These are phyloP conservation scores for Penicillium sp. DNA, from an alignment of 2,329 filamentous ascomycete species.

Conservation along the genomic window DNA sequence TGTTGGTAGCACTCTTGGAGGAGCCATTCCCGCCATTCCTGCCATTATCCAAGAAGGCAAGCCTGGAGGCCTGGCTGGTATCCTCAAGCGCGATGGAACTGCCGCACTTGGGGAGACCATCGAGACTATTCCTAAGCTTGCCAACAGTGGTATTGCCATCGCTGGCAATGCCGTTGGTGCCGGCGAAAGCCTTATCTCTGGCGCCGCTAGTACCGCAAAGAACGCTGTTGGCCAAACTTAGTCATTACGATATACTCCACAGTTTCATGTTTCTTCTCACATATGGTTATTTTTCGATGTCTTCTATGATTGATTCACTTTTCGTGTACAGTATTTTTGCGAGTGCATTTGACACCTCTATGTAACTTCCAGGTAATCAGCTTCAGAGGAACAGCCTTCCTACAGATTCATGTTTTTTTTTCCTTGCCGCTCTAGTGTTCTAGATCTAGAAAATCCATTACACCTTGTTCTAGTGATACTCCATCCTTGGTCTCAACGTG, in stretches of 20 bases:
- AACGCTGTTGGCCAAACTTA: slow-evolving; percentile 2
- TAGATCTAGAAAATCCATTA: not conserved
- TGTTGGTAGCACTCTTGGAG: not conserved
- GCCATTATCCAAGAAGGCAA: not conserved
- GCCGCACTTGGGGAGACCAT: not conserved
- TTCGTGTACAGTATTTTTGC: slow-evolving; percentile 15
- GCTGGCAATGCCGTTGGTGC: slow-evolving; percentile 16
- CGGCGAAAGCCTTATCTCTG: slow-evolving; percentile 10
- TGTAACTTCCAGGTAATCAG: not conserved
- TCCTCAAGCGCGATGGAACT: not conserved
- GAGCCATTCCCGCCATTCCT: not conserved
- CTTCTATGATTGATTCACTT: not conserved
- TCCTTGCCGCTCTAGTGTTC: not conserved
- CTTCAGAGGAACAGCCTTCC: not conserved
- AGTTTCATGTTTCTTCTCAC: not conserved
- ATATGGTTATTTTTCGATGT: not conserved
- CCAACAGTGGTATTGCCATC: slow-evolving; percentile 6
- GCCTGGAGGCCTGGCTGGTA: not conserved
- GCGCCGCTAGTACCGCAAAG: slow-evolving; percentile 13
- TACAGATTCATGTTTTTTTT: not conserved
- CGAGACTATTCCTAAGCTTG: not conserved
- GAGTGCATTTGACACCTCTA: slow-evolving; percentile 5
- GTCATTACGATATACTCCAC: not conserved
- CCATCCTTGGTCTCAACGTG: not conserved
- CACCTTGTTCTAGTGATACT: not conserved